These are phyloP conservation scores for Puccinia hordei DNA, from an alignment of 1,284 basidiomycete genomes.

Conservation along the genomic window DNA sequence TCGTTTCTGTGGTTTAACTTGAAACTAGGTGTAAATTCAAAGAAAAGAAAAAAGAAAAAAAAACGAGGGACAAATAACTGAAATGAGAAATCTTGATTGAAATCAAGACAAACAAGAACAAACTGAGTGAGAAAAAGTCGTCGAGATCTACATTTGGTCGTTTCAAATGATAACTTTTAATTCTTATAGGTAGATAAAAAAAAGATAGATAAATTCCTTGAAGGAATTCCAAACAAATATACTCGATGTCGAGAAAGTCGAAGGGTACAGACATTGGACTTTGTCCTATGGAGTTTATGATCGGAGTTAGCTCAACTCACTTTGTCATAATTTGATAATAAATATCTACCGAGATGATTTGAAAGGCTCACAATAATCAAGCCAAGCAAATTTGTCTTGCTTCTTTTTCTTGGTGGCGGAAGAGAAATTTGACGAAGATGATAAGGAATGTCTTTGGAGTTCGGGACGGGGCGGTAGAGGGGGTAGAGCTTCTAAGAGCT, in stretches of 20 bases:
- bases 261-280: background rate
- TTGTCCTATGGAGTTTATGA: background rate
- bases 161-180: no score
- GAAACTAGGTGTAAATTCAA: no score
- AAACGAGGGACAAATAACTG: no score
- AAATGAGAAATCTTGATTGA: no score
- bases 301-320: background rate
- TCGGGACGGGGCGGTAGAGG: constrained; percentile 6
- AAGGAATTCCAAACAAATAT: background rate
- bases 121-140: no score
- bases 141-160: no score
- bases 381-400: constrained; percentile 26
- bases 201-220: background rate
- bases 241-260: background rate
- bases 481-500: constrained; percentile 9
- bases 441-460: constrained; percentile 1
- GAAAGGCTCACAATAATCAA: constrained; percentile 19
- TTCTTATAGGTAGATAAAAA: background rate
- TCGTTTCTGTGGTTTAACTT: no score
- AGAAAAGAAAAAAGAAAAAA: no score
- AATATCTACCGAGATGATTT: background rate
- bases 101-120: no score
- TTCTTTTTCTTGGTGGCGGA: constrained; percentile 1
- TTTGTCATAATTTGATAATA: background rate
- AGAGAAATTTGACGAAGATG: background rate